phyloP scores from a whole-genome alignment of 768 basidiomycete genomes.

The Podaxis pistillaris region DNA sequence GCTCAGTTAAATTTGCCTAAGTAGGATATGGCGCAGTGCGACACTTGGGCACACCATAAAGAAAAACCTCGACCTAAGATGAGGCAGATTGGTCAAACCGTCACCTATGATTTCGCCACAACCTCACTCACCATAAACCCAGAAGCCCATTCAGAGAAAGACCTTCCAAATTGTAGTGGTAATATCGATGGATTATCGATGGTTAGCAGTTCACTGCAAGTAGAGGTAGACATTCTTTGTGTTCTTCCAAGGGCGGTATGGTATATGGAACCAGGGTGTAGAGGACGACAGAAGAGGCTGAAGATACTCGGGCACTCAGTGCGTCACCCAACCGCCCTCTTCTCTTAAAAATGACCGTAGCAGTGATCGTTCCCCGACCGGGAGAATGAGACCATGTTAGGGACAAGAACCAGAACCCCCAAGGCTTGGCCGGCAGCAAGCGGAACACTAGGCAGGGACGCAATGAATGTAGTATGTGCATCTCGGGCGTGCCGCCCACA shows the following conservation, averaged over 20 bases:
- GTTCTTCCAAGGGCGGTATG: background rate
- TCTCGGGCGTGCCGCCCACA: too few species aligned
- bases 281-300: background rate
- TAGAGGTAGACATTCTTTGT: background rate
- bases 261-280: background rate
- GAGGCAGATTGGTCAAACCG: background rate
- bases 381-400: too few species aligned
- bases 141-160: background rate
- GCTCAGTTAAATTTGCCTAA: background rate
- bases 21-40: too few species aligned
- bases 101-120: background rate
- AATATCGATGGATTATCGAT: background rate
- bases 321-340: too few species aligned
- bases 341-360: too few species aligned
- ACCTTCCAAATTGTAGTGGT: background rate
- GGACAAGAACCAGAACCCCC: too few species aligned
- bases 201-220: background rate
- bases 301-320: too few species aligned
- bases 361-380: too few species aligned
- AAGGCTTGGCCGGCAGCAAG: too few species aligned
- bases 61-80: background rate
- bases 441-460: too few species aligned
- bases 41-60: background rate
- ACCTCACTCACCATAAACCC: background rate
- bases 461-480: too few species aligned